A percentile compares a stretch with the other conserved stretches of the same genome.
Conservation (phyloP, 306 rosid genomes). For the Prunus fruticosa region DNA sequence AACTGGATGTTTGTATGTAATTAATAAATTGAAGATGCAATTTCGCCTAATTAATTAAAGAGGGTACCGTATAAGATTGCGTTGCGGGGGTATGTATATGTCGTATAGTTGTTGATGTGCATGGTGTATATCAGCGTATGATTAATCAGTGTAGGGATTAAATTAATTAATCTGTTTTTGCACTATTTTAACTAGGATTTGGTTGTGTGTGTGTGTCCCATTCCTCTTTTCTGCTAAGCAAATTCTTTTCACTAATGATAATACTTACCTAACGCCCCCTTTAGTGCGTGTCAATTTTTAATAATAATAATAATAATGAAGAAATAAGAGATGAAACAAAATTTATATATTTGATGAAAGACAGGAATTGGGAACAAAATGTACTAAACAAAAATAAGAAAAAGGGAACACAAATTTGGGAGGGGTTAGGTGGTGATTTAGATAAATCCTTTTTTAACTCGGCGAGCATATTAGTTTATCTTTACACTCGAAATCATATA, state of each 20-base stretch:
- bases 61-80: neutral
- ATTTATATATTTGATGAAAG: too few species aligned
- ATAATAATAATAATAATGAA: neutral
- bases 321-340: too few species aligned
- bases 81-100: neutral
- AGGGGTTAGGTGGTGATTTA: too few species aligned
- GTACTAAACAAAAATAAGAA: too few species aligned
- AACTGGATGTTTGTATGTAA: neutral
- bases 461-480: too few species aligned
- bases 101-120: neutral
- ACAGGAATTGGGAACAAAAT: too few species aligned
- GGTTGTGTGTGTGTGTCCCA: constrained; percentile 30
- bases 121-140: neutral
- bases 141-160: neutral
- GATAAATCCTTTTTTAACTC: too few species aligned
- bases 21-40: neutral
- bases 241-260: constrained; percentile 11
- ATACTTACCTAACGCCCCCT: constrained; percentile 16
- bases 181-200: constrained; percentile 21
- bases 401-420: too few species aligned
- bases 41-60: constrained; percentile 3
- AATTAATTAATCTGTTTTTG: neutral
- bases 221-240: constrained; percentile 21
- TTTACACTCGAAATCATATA: too few species aligned
- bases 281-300: neutral